These are phyloP conservation scores for Penicillium malachiteum DNA, from an alignment of 495 filamentous ascomycete genomes.

Conservation along the genomic window DNA sequence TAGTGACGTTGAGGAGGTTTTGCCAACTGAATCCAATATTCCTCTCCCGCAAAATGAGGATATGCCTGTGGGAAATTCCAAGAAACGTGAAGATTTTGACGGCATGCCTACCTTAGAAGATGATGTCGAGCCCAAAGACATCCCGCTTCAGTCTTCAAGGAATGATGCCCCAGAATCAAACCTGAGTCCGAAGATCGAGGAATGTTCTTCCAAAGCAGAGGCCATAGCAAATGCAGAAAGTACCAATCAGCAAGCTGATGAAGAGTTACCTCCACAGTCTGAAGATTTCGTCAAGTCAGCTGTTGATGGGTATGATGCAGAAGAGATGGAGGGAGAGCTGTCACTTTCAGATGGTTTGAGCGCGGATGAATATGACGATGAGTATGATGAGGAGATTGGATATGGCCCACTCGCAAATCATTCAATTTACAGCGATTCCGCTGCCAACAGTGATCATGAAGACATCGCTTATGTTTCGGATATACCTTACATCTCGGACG, in stretches of 20 bases:
- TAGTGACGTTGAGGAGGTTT: constrained; percentile 26
- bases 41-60: too few relatives aligned
- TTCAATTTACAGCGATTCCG: not conserved
- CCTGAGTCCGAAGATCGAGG: too few relatives aligned
- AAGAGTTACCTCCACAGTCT: too few relatives aligned
- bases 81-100: not conserved
- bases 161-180: too few relatives aligned
- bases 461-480: not conserved
- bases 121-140: too few relatives aligned
- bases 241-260: too few relatives aligned
- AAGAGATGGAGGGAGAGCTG: not conserved
- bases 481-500: not conserved
- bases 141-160: too few relatives aligned
- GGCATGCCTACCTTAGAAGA: too few relatives aligned
- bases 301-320: not conserved
- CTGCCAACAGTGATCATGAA: not conserved
- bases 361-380: not conserved
- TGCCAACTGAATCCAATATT: too few relatives aligned
- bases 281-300: not conserved
- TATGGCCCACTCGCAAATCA: not conserved
- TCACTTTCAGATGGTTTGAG: not conserved
- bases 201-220: too few relatives aligned
- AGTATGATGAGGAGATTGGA: not conserved
- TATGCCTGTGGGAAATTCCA: too few relatives aligned
- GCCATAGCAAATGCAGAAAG: too few relatives aligned